Base-by-base conservation (phyloP, 352 stramenopile species). In the Vaucheria bursata region DNA sequence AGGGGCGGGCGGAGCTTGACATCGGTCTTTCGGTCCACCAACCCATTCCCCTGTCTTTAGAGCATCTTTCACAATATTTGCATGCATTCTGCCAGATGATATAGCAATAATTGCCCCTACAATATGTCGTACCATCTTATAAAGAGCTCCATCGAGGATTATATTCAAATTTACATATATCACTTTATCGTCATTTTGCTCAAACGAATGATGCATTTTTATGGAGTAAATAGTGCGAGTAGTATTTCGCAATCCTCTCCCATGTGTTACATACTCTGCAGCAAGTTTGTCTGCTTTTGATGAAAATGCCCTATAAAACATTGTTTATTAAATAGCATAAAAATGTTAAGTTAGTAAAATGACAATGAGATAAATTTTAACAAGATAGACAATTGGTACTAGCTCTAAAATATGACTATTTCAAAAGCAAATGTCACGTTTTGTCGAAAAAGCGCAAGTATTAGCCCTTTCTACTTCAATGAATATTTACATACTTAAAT, bases 121-220 rank as follows among this genome's bases (percentile, higher is more conserved):
- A 78, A 93, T 88, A 75, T 93, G 91, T 35, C 89, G 81, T 7
- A 93, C 86, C 87, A 91, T 91, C 77, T 90, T 91, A 80, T 93
- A 93, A 36, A 93, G 75, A 25, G 89, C 89, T 66, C 89, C 89
- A 35, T 91, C 71, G 8, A 93, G 72, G 31, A 86, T 66, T 73
- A 93, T 85, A 36, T 90, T 85, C 12, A 93, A 87, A 25, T 70
- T 35, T 33, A 72, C 29, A 67, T 84, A 73, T 7, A 73, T 50
- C 32, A 45, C 59, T 75, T 79, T 64, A 81, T 91, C 86, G 25
- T n/a, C n/a, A n/a, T n/a, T n/a, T n/a, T n/a, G n/a, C n/a, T n/a
- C n/a, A n/a, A n/a, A n/a, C n/a, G n/a, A n/a, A n/a, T n/a, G n/a
- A n/a, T 90, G 59, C 29, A 90, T 59, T 32, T 89, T 67, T 12